phyloP scores from a whole-genome alignment of 2,329 filamentous ascomycete species.

The Penicillium sp. region DNA sequence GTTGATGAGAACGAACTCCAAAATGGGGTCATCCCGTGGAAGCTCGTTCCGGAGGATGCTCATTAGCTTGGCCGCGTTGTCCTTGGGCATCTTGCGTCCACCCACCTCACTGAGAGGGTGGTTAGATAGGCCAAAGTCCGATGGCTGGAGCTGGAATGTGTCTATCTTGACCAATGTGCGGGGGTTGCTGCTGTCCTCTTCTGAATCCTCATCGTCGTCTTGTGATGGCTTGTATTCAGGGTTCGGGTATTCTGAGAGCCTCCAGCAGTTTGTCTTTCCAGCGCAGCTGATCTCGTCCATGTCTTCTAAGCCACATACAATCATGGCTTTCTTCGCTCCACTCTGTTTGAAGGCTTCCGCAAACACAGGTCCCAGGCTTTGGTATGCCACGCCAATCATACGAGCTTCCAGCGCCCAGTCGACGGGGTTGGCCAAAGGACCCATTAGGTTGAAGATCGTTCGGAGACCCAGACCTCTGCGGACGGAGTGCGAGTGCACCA shows the following conservation, averaged over 20 bases:
- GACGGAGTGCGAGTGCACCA: slow-evolving; percentile 81
- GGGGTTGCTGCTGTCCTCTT: slow-evolving; percentile 38
- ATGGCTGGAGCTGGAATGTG: slow-evolving; percentile 71
- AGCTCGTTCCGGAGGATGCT: slow-evolving; percentile 71
- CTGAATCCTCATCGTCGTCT: slow-evolving; percentile 44
- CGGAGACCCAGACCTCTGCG: slow-evolving; percentile 86
- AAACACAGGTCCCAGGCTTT: slow-evolving; percentile 83
- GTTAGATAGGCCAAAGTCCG: slow-evolving; percentile 77
- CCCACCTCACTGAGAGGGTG: slow-evolving; percentile 76
- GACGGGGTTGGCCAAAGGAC: slow-evolving; percentile 85
- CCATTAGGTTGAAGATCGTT: slow-evolving; percentile 96
- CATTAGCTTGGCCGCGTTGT: slow-evolving; percentile 82
- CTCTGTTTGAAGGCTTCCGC: slow-evolving; percentile 74
- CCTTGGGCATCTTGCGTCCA: slow-evolving; percentile 75
- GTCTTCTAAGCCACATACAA: slow-evolving; percentile 92
- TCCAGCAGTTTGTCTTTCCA: slow-evolving; percentile 85
- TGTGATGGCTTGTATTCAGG: slow-evolving; percentile 39
- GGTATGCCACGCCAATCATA: slow-evolving; percentile 86
- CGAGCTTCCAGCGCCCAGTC: slow-evolving; percentile 82
- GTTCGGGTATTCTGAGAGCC: slow-evolving; percentile 56
- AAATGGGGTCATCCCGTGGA: slow-evolving; percentile 71
- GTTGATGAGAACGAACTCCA: slow-evolving; percentile 94
- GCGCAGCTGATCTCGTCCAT: slow-evolving; percentile 94
- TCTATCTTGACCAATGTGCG: slow-evolving; percentile 58
- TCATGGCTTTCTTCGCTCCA: slow-evolving; percentile 76